Base-by-base conservation (phyloP, 2,329 filamentous ascomycete species). In the Cryphonectria japonica region DNA sequence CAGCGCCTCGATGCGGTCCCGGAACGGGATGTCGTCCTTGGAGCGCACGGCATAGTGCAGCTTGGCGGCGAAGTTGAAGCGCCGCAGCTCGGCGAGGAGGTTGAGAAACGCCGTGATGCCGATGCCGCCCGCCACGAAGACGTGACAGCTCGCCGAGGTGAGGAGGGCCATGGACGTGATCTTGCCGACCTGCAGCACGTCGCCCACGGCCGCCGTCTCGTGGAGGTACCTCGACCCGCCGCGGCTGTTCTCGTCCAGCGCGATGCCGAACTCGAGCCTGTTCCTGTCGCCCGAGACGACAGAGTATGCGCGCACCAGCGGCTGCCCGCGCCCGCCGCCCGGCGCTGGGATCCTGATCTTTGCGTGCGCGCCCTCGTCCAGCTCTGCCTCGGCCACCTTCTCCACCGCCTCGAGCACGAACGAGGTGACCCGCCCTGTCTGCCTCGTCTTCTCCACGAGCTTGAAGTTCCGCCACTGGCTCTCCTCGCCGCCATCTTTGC, bases 21-120 rank as follows among this genome's bases (percentile, higher is more conserved):
- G 75, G 73, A 90, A 91, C 0, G 89, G 86, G 0, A 89, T 77
- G 9, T 91, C 88, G 0, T 82, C 81, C 0, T 77, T 76, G 0
- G 81, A 83, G 11, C 86, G 83, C 19, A 91, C 85, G 0, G 86
- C 88, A 72, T 89, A 91, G 78, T 92, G 89, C 57, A 92, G 78
- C 32, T 82, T 80, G 52, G 83, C 85, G 69, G 84, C 83, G 77
- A 80, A 85, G 75, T 88, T 82, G 71, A 86, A 85, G 5, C 75
- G 43, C 22, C 79, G 76, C 71, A 83, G 83, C 0, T 41, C 67
- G 65, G 85, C 79, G 3, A 88, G 76, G 34, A 88, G 80, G 0
- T 81, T 75, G 11, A 92, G 76, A 73, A 92, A 92, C 0, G 90
- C 90, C 1, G 90, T 92, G 72, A 92, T 86, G 0, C 90, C 90